Evolutionary conservation across 768 basidiomycete species (phyloP).

Genomic region (Trametes cingulata): DNA sequence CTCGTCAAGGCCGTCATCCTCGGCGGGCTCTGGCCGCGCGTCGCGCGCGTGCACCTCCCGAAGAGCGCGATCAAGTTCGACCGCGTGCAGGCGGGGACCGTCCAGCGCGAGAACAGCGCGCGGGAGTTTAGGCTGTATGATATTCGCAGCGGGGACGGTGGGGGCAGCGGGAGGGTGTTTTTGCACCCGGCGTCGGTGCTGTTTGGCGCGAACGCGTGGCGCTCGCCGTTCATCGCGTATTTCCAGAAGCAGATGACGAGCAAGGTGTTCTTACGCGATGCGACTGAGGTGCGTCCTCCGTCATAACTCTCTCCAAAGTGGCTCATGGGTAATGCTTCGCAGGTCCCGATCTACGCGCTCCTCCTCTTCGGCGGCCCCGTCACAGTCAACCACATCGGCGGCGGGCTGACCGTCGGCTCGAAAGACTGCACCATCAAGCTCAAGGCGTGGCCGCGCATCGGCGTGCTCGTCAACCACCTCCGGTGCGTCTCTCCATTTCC

Average conservation of each 20-base stretch:
- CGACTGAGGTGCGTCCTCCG: constrained; percentile 64
- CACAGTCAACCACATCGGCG: constrained; percentile 74
- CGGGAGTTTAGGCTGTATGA: constrained; percentile 85
- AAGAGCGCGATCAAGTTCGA: constrained; percentile 79
- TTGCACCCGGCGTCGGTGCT: constrained; percentile 82
- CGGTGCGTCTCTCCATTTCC: constrained; percentile 44
- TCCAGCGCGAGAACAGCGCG: constrained; percentile 83
- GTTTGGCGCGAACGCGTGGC: constrained; percentile 73
- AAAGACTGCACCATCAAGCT: constrained; percentile 60
- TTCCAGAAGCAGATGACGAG: constrained; percentile 81
- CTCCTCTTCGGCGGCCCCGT: constrained; percentile 84
- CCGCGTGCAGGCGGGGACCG: constrained; percentile 77
- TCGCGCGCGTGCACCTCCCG: constrained; percentile 77
- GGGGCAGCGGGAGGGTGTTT: constrained; percentile 62
- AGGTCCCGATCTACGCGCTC: constrained; percentile 88
- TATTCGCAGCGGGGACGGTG: constrained; percentile 37
- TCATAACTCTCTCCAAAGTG: neutral
- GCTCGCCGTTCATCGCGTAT: constrained; percentile 77
- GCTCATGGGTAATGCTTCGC: neutral
- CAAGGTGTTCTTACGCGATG: constrained; percentile 85
- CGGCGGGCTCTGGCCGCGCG: constrained; percentile 85
- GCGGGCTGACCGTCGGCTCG: constrained; percentile 67
- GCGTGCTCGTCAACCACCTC: constrained; percentile 84
- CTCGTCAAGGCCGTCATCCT: constrained; percentile 83
- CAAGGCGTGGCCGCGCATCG: constrained; percentile 87